These are phyloP conservation scores for Macaranga tanarius DNA, from an alignment of 441 rosid genomes.

Conservation along the genomic window DNA sequence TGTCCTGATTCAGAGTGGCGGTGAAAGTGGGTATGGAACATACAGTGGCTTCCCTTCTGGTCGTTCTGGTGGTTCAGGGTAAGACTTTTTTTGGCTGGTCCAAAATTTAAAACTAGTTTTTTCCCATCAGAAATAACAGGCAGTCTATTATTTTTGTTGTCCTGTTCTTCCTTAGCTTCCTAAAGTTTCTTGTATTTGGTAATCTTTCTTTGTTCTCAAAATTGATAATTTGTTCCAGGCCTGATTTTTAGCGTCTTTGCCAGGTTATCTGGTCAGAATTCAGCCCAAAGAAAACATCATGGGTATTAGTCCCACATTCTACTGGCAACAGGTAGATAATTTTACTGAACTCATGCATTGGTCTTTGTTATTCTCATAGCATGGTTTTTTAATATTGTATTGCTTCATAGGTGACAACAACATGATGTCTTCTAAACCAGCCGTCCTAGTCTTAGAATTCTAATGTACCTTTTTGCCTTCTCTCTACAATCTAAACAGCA, in stretches of 20 bases:
- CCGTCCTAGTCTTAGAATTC: conserved; percentile 38
- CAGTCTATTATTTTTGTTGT: not conserved
- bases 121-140: not conserved
- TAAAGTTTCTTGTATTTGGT: conserved; percentile 14
- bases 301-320: conserved; percentile 50
- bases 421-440: conserved; percentile 31
- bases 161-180: not conserved
- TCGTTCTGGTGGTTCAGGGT: conserved; percentile 77
- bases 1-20: conserved; percentile 35
- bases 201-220: not conserved
- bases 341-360: conserved; percentile 15
- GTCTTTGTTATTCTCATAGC: conserved; percentile 13
- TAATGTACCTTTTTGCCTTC: conserved; percentile 50
- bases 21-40: conserved; percentile 76
- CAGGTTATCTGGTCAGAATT: conserved; percentile 83
- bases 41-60: conserved; percentile 81
- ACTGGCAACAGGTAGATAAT: conserved; percentile 43
- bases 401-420: conserved; percentile 17
- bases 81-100: conserved; percentile 26
- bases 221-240: conserved; percentile 19
- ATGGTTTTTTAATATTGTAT: conserved; percentile 17
- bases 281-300: conserved; percentile 77
- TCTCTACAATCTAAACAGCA: conserved; percentile 76
- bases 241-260: conserved; percentile 48
- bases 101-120: not conserved